Conservation (phyloP, 306 rosid genomes). For the Cucurbita maxima region DNA sequence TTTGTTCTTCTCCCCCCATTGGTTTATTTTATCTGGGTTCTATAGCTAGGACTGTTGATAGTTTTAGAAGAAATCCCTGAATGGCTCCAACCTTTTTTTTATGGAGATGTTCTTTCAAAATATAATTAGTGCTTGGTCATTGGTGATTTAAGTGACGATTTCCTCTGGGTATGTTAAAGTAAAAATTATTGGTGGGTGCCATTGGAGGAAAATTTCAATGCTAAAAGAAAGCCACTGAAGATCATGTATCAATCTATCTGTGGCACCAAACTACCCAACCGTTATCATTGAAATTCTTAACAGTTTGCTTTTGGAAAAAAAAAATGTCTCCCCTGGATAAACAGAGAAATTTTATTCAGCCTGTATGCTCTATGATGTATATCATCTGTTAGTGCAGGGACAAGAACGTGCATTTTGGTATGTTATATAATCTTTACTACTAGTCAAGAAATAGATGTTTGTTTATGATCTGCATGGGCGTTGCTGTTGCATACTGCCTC, state of each 20-base stretch:
- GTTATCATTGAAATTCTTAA: background rate
- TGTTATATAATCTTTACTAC: background rate
- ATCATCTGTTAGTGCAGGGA: background rate
- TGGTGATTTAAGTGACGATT: background rate
- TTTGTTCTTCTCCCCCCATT: background rate
- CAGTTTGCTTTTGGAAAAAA: background rate
- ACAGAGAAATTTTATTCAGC: background rate
- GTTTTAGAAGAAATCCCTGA: background rate
- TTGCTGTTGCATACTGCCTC: background rate
- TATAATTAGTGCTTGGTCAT: background rate
- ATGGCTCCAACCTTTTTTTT: background rate
- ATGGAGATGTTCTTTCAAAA: background rate
- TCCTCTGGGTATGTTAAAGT: background rate
- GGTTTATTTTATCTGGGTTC: background rate
- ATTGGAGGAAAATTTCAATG: background rate
- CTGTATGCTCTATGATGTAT: background rate
- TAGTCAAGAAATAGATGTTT: background rate
- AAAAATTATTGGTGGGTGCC: background rate
- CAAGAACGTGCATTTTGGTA: background rate
- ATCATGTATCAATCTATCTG: background rate
- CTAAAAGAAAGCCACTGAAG: background rate
- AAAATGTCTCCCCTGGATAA: background rate
- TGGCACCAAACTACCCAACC: background rate
- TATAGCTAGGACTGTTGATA: background rate
- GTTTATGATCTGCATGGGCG: too few relatives aligned